Percentiles rank a stretch among this genome's conserved stretches.
phyloP scores from a whole-genome alignment of 2,329 filamentous ascomycete species.

The Pezicula radicicola region DNA sequence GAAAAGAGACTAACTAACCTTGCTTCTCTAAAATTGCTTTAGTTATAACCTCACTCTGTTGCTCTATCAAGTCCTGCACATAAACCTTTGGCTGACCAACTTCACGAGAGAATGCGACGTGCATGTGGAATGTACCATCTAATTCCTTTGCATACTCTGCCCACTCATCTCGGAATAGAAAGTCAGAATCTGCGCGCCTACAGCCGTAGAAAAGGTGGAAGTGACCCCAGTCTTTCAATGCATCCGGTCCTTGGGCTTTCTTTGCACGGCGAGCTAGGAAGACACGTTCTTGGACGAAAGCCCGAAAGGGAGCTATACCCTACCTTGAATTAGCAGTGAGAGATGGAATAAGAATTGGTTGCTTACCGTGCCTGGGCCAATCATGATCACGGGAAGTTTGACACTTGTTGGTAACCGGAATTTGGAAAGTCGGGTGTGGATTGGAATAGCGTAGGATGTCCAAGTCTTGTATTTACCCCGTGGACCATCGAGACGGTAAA shows the following conservation, averaged over 20 bases:
- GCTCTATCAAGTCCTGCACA: constrained; percentile 2
- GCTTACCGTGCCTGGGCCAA: constrained; percentile 21
- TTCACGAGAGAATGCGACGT: constrained; percentile 2
- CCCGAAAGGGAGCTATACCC: constrained; percentile 26
- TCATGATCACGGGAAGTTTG: constrained; percentile 16
- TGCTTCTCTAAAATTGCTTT: not conserved
- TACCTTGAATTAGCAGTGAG: too few species aligned
- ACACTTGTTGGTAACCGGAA: constrained; percentile 2
- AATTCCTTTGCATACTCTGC: not conserved
- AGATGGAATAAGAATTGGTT: too few species aligned
- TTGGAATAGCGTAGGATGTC: not conserved
- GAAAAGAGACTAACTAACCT: not conserved
- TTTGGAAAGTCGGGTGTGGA: constrained; percentile 2
- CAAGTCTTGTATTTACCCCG: not conserved
- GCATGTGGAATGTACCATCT: not conserved
- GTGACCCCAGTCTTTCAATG: constrained; percentile 2
- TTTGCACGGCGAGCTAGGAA: constrained; percentile 1
- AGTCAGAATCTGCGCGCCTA: constrained; percentile 21
- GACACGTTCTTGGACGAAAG: constrained; percentile 17
- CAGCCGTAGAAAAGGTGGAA: constrained; percentile 17
- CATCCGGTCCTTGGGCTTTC: constrained; percentile 1
- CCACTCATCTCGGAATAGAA: constrained; percentile 15
- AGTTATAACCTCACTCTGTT: not conserved
- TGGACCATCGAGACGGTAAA: not conserved
- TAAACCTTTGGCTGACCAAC: not conserved